phyloP scores from a whole-genome alignment of 2,329 filamentous ascomycete species.

The Neofusicoccum sp. region DNA sequence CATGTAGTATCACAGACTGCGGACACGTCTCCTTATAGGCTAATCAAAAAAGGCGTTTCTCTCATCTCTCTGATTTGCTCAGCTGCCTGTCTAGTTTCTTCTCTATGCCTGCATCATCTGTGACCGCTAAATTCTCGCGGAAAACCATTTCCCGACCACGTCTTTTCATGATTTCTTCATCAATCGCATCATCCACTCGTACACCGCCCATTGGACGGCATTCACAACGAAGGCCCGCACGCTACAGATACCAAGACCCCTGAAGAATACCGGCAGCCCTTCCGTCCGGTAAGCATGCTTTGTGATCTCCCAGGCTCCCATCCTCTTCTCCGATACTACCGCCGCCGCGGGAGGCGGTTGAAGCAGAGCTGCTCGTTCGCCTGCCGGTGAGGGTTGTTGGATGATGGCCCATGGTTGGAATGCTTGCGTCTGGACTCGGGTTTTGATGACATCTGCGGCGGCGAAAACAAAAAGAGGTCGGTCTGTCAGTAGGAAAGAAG shows the following conservation, averaged over 20 bases:
- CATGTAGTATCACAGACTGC: constrained; percentile 20
- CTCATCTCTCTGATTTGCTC: not conserved
- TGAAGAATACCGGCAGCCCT: constrained; percentile 75
- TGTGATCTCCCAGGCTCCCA: constrained; percentile 65
- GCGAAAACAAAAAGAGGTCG: not conserved
- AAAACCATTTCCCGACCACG: too few species aligned
- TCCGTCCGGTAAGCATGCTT: constrained; percentile 70
- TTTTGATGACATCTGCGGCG: constrained; percentile 80
- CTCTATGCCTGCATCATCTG: too few species aligned
- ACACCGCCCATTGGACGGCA: constrained; percentile 88
- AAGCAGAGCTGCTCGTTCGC: constrained; percentile 14
- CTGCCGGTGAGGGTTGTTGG: not conserved
- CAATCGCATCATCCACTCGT: constrained; percentile 78
- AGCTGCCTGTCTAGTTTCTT: not conserved
- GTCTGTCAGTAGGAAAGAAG: not conserved
- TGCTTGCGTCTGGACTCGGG: constrained; percentile 77
- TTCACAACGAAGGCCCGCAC: constrained; percentile 88
- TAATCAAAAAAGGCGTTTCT: constrained; percentile 18
- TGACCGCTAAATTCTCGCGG: too few species aligned
- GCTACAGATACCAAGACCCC: constrained; percentile 81
- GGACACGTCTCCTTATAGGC: constrained; percentile 15
- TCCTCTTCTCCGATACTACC: constrained; percentile 32
- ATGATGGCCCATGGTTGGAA: not conserved
- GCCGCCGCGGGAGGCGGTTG: not conserved
- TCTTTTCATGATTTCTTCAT: constrained; percentile 1